phyloP scores from a whole-genome alignment of 306 rosid genomes.

The Cicer cuneatum region DNA sequence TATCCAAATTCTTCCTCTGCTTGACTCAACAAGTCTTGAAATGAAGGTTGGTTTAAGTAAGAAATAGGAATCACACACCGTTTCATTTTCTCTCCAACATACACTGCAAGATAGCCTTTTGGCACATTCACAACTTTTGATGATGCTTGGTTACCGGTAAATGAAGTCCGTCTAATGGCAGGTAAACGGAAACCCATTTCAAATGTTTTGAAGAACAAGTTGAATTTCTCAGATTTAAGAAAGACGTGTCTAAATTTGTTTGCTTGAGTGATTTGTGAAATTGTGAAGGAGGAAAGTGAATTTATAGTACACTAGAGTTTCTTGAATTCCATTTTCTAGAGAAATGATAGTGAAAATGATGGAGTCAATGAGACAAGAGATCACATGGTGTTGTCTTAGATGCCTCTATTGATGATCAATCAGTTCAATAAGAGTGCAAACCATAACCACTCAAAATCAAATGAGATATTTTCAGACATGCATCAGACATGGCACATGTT shows the following conservation, averaged over 20 bases:
- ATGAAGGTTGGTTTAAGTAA: constrained; percentile 26
- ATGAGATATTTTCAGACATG: constrained; percentile 16
- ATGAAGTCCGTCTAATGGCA: constrained; percentile 14
- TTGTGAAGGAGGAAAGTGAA: background rate
- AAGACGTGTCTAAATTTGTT: background rate
- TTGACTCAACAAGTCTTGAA: constrained; percentile 33
- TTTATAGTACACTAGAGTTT: background rate
- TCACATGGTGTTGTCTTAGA: constrained; percentile 42
- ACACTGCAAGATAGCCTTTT: constrained; percentile 27
- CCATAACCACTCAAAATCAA: background rate
- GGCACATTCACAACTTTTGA: constrained; percentile 25
- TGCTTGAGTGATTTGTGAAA: background rate
- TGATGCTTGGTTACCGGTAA: constrained; percentile 15
- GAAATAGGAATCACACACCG: constrained; percentile 27
- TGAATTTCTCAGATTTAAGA: background rate
- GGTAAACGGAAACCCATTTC: constrained; percentile 41
- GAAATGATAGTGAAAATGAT: background rate
- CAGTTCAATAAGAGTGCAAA: background rate
- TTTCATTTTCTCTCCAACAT: constrained; percentile 30
- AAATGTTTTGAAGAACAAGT: constrained; percentile 1
- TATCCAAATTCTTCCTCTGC: constrained; percentile 29
- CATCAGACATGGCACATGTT: constrained; percentile 4
- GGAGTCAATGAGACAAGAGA: constrained; percentile 18
- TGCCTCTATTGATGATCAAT: background rate
- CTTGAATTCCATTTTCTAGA: background rate